A percentile compares a stretch with the other conserved stretches of the same genome.
These are phyloP conservation scores for Sporothrix brunneoviolacea DNA, from an alignment of 2,329 filamentous ascomycete species.

Conservation along the genomic window DNA sequence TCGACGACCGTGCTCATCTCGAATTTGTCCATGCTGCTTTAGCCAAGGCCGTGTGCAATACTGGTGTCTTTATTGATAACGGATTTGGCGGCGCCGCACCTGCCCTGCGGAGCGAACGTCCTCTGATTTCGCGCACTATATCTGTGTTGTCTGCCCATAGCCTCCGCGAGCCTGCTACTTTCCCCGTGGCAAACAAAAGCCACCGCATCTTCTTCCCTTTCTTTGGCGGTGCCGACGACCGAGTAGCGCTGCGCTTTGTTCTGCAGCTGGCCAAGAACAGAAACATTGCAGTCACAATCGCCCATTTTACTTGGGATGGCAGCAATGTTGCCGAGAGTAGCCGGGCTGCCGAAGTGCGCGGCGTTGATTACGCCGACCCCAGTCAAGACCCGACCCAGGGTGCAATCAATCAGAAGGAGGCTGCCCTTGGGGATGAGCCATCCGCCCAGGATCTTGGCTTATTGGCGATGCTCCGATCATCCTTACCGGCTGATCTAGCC, in stretches of 20 bases:
- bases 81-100: slow-evolving; percentile 31
- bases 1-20: slow-evolving; percentile 58
- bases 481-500: slow-evolving; percentile 27
- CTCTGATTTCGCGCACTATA: slow-evolving; percentile 38
- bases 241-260: slow-evolving; percentile 69
- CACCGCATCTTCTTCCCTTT: slow-evolving; percentile 86
- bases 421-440: slow-evolving; percentile 22
- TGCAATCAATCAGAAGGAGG: slow-evolving; percentile 13
- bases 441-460: slow-evolving; percentile 30
- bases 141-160: slow-evolving; percentile 56
- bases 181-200: slow-evolving; percentile 57
- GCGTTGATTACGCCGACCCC: neutral
- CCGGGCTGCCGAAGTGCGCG: neutral
- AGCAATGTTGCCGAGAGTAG: slow-evolving; percentile 13
- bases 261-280: slow-evolving; percentile 77
- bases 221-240: slow-evolving; percentile 77
- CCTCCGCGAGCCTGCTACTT: slow-evolving; percentile 47
- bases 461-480: slow-evolving; percentile 29
- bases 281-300: slow-evolving; percentile 70
- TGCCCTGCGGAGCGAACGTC: slow-evolving; percentile 27
- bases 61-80: slow-evolving; percentile 74
- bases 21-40: slow-evolving; percentile 67
- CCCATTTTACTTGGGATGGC: slow-evolving; percentile 43
- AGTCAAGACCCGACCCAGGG: slow-evolving; percentile 7
- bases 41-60: slow-evolving; percentile 55